Evolutionary conservation across 2,329 filamentous ascomycete species (phyloP).

Genomic region (Bipolaris sorokiniana): DNA sequence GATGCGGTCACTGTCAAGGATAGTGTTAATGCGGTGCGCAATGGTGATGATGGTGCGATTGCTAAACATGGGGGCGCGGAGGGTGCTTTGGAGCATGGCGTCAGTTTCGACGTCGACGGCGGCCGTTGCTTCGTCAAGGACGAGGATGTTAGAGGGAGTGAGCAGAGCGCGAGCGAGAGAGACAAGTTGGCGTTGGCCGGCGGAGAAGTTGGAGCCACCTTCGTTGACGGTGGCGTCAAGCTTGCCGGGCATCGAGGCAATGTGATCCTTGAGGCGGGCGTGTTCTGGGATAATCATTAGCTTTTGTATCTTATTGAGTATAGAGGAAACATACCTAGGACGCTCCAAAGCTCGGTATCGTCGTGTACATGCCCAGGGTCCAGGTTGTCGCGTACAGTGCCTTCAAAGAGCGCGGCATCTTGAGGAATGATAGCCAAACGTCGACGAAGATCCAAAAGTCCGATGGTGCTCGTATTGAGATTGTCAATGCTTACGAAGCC

Average conservation of each 20-base stretch:
- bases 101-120: slow-evolving; percentile 74
- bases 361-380: slow-evolving; percentile 95
- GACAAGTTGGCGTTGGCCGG: slow-evolving; percentile 92
- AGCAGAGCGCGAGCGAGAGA: slow-evolving; percentile 92
- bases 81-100: slow-evolving; percentile 67
- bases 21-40: slow-evolving; percentile 97
- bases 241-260: slow-evolving; percentile 83
- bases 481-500: slow-evolving; percentile 89
- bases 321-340: slow-evolving; percentile 69
- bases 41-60: slow-evolving; percentile 98
- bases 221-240: slow-evolving; percentile 91
- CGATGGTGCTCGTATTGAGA: slow-evolving; percentile 88
- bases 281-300: slow-evolving; percentile 67
- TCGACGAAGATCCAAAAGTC: slow-evolving; percentile 83
- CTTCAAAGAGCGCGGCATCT: slow-evolving; percentile 94
- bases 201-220: slow-evolving; percentile 94
- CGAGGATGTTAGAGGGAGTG: slow-evolving; percentile 94
- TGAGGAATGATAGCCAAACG: slow-evolving; percentile 96
- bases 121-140: slow-evolving; percentile 92
- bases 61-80: slow-evolving; percentile 73
- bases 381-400: slow-evolving; percentile 90
- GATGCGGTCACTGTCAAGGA: slow-evolving; percentile 85
- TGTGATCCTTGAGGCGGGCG: slow-evolving; percentile 89
- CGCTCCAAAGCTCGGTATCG: slow-evolving; percentile 96
- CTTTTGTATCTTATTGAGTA: neutral